Base-by-base conservation (phyloP, 306 rosid species). In the Abrus precatorius region DNA sequence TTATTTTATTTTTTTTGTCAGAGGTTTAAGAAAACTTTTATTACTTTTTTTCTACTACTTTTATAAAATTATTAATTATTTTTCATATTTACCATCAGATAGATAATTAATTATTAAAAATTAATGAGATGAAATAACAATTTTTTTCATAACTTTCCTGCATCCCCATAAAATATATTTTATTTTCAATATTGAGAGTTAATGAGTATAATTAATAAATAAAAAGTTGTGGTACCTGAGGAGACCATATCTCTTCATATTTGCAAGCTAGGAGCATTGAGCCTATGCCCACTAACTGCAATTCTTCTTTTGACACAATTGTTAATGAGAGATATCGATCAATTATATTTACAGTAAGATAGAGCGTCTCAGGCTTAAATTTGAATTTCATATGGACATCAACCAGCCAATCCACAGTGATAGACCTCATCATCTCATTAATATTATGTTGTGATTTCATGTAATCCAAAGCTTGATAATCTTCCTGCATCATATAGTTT, bases 201-300 rank as follows among this genome's bases (percentile, higher is more conserved):
- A 20, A 20, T 20, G 20, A 20, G 20, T 20, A 20, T 20, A 20
- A 20, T 20, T 20, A 20, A 20, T 20, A 20, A 20, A 20, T 20
- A 20, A 20, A 30, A 40, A 53, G 54, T 44, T 67, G 11, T 33
- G 64, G n/a, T 80, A 92, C 94, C 92, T 70, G 80, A 0, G 90
- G 89, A 9, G 85, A 62, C 75, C 71, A 72, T 48, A 83, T 79
- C 70, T 92, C 94, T 86, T 84, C 92, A 29, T 88, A 90, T 73
- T 92, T 92, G 75, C 87, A 62, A 30, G 97, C 94, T 59, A 92
- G 54, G 75, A 87, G 86, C 91, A 90, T 82, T 56, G 97, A 82
- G 64, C 91, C 73, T 13, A 90, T 84, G 67, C 88, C 93, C 14
- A 90, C 81, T 56, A 90, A 74, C 71, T 87, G 93, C 62, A 88